These are phyloP conservation scores for Clonostachys rosea DNA, from an alignment of 2,329 filamentous ascomycete species.

Conservation along the genomic window DNA sequence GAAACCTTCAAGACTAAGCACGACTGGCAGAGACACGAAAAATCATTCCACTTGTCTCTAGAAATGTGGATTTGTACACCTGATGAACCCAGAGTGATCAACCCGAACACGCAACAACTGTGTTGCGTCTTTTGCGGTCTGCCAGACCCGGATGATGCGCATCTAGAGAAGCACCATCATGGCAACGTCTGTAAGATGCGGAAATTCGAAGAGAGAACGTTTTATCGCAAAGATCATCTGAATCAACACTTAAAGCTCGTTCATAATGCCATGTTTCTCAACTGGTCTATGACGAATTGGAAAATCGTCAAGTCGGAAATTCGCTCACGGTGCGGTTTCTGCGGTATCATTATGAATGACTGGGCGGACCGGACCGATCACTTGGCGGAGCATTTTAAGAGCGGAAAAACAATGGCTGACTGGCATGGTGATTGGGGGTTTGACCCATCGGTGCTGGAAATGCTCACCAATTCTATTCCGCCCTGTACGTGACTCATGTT, in stretches of 20 bases:
- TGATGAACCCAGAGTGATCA: slow-evolving; percentile 48
- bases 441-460: slow-evolving; percentile 52
- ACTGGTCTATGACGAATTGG: slow-evolving; percentile 63
- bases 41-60: slow-evolving; percentile 59
- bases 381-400: slow-evolving; percentile 63
- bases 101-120: slow-evolving; percentile 51
- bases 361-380: slow-evolving; percentile 59
- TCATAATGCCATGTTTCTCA: slow-evolving; percentile 55
- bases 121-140: slow-evolving; percentile 57
- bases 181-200: slow-evolving; percentile 61
- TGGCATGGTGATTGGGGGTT: slow-evolving; percentile 71
- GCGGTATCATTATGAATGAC: slow-evolving; percentile 54
- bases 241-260: slow-evolving; percentile 61
- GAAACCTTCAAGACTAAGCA: slow-evolving; percentile 65
- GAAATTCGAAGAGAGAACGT: slow-evolving; percentile 54
- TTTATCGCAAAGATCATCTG: slow-evolving; percentile 64
- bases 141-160: slow-evolving; percentile 47
- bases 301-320: slow-evolving; percentile 56
- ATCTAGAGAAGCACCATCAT: slow-evolving; percentile 56
- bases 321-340: slow-evolving; percentile 62
- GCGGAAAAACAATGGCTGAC: slow-evolving; percentile 60
- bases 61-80: slow-evolving; percentile 63
- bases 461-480: slow-evolving; percentile 63
- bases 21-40: slow-evolving; percentile 69
- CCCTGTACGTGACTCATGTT: slow-evolving; percentile 48